A percentile compares a stretch with the other conserved stretches of the same genome.
These are phyloP conservation scores for Penicillium paneum DNA, from an alignment of 2,329 filamentous ascomycete species.

Conservation along the genomic window DNA sequence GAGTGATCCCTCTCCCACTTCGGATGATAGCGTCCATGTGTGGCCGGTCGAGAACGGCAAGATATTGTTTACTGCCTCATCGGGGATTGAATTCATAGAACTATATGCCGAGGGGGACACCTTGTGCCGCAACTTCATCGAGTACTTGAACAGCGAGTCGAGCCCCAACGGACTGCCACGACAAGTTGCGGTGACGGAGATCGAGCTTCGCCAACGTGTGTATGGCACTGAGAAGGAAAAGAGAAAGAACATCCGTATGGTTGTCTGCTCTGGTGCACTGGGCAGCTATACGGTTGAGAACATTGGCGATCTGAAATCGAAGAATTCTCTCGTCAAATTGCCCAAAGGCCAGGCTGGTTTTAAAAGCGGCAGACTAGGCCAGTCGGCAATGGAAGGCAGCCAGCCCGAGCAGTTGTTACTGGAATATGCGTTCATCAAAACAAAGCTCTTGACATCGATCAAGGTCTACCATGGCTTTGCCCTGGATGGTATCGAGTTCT, in stretches of 20 bases:
- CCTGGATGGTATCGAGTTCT: conserved; percentile 84
- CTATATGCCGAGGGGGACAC: conserved; percentile 77
- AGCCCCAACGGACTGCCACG: conserved; percentile 61
- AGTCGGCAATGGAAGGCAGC: conserved; percentile 67
- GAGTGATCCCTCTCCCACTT: conserved; percentile 61
- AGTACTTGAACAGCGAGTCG: conserved; percentile 64
- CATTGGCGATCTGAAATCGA: conserved; percentile 66
- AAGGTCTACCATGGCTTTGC: conserved; percentile 73
- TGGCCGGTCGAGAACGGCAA: conserved; percentile 78
- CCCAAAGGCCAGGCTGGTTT: conserved; percentile 72
- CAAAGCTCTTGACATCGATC: conserved; percentile 71
- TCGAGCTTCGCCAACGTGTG: conserved; percentile 67
- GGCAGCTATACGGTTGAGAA: conserved; percentile 75
- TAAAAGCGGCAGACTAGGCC: conserved; percentile 70
- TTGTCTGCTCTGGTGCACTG: conserved; percentile 72
- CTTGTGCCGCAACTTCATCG: conserved; percentile 75
- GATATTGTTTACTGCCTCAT: conserved; percentile 71
- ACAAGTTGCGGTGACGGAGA: conserved; percentile 71
- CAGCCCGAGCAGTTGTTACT: conserved; percentile 71
- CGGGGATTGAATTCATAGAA: conserved; percentile 82
- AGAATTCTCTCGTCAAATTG: conserved; percentile 70
- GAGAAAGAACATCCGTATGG: conserved; percentile 62
- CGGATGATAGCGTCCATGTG: conserved; percentile 76
- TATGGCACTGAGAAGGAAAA: conserved; percentile 68
- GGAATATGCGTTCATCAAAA: conserved; percentile 63